Base-by-base conservation (phyloP, 306 rosid species). In the Sesbania bispinosa region DNA sequence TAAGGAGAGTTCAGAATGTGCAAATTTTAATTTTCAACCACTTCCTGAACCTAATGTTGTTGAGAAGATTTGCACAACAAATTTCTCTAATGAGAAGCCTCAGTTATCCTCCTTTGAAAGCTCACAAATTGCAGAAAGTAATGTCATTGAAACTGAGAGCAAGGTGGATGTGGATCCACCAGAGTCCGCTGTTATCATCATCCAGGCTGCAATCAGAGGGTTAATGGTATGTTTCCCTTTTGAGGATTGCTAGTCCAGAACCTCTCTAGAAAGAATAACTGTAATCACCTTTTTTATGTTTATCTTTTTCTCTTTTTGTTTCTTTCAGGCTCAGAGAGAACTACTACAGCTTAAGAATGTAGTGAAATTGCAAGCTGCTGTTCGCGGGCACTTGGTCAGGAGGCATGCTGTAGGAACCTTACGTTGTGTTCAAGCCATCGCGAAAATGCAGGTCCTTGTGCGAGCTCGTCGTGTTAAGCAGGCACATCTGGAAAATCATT, bases 341-440 rank as follows among this genome's bases (percentile, higher is more conserved):
- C 66, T 88, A 46, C 30, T 82, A 5, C 81, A 89, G 81, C 78
- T 51, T 30, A 85, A 85, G 83, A 86, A 82, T 62, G 81, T 78
- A 14, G 85, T 95, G 74, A 95, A 89, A 77, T 77, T 95, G 90
- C 99, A 95, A 88, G 97, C 99, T 81, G 92, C 86, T 64, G 76
- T 91, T 74, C 97, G 99, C 7, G 97, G 99, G 66, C 89, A 86
- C 85, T 85, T 95, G 86, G 99, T 86, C 14, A 84, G 99, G 71
- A 86, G 85, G 73, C 93, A 89, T 70, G 99, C 99, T 43, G 84
- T 85, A 13, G 99, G 97, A 75, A 87, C 99, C 14, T 81, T 95
- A 58, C 96, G 93, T 35, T 95, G 99, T 82, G 85, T 88, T 68
- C 96, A 88, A 82, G 96, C 96, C 72, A 86, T 95, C 36, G 77